Conservation (phyloP, 2,329 filamentous ascomycete species). For the Xylariaceae sp. region DNA sequence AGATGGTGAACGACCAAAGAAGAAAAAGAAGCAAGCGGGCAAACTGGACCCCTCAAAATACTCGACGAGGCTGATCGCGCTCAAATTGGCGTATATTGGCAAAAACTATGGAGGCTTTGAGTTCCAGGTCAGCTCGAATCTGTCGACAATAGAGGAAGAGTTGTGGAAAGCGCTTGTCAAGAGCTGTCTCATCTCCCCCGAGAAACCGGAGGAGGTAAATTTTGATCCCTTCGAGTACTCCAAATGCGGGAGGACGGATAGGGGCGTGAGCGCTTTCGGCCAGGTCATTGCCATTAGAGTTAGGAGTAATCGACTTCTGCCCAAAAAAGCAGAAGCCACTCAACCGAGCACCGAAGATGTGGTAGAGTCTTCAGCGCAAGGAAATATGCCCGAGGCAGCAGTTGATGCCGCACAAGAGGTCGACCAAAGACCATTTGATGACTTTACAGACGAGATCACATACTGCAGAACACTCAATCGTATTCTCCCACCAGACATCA, state of each 20-base stretch:
- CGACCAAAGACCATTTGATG: conserved; percentile 47
- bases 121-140: conserved; percentile 66
- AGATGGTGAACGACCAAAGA: conserved; percentile 16
- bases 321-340: conserved; percentile 24
- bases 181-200: conserved; percentile 74
- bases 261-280: conserved; percentile 92
- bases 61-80: conserved; percentile 75
- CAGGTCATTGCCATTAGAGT: conserved; percentile 86
- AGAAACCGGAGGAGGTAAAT: conserved; percentile 59
- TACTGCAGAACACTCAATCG: conserved; percentile 84
- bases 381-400: conserved; percentile 2
- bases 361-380: conserved; percentile 1
- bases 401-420: conserved; percentile 9
- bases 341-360: conserved; percentile 9
- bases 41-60: conserved; percentile 77
- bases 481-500: conserved; percentile 83
- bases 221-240: conserved; percentile 87
- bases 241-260: conserved; percentile 91
- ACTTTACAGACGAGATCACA: conserved; percentile 73
- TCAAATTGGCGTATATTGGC: conserved; percentile 92
- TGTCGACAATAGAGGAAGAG: conserved; percentile 87
- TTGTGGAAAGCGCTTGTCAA: conserved; percentile 87
- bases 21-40: conserved; percentile 37
- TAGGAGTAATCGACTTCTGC: conserved; percentile 69
- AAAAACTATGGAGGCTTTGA: conserved; percentile 92